Percentiles rank a stretch among this genome's conserved stretches.
These are phyloP conservation scores for Brassica carinata DNA, from an alignment of 345 rosid genomes.

Conservation along the genomic window DNA sequence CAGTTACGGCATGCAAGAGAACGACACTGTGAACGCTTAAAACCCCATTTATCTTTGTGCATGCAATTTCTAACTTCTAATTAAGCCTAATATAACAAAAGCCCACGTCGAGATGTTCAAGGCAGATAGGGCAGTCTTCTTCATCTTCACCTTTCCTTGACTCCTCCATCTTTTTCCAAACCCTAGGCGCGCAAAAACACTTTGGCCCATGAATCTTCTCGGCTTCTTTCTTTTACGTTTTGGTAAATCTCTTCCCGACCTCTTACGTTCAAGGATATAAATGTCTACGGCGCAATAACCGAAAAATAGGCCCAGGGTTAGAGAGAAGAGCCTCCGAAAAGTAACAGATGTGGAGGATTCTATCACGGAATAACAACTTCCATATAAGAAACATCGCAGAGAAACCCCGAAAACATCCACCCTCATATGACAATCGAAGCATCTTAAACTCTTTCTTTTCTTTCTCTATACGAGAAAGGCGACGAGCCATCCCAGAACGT, in stretches of 20 bases:
- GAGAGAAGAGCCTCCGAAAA: not conserved
- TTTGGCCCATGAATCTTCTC: not conserved
- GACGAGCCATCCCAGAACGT: not conserved
- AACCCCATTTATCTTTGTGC: constrained; percentile 8
- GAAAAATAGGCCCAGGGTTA: not conserved
- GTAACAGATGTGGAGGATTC: not conserved
- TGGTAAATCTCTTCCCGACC: not conserved
- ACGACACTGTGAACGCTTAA: not conserved
- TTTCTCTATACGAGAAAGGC: no score
- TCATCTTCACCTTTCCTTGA: not conserved
- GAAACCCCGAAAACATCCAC: not conserved
- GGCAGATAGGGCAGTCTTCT: constrained; percentile 3
- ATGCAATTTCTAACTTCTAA: not conserved
- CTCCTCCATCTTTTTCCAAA: not conserved
- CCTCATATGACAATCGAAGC: not conserved
- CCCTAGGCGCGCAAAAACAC: not conserved
- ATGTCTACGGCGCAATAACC: not conserved
- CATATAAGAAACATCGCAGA: not conserved
- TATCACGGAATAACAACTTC: not conserved
- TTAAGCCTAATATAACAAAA: constrained; percentile 7
- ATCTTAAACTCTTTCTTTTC: no score
- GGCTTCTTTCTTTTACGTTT: not conserved
- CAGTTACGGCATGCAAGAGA: not conserved
- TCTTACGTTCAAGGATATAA: not conserved
- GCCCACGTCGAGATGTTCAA: not conserved